Conservation (phyloP, 495 filamentous ascomycete genomes). For the Annulohypoxylon moriforme region DNA sequence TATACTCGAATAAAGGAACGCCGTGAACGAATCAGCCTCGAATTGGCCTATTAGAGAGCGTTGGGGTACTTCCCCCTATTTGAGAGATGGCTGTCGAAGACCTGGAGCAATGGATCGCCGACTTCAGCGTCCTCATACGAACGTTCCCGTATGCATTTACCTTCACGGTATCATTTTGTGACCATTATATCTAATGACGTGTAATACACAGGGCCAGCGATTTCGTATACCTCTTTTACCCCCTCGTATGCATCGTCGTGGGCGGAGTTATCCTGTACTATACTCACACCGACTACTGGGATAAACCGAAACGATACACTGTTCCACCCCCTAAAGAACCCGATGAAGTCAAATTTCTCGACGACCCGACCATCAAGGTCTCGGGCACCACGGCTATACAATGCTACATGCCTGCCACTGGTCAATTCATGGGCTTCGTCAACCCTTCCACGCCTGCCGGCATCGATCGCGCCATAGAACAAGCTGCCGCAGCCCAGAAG, state of each 20-base stretch:
- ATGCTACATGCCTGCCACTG: constrained; percentile 93
- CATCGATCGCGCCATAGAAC: constrained; percentile 82
- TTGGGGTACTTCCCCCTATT: not conserved
- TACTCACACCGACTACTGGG: constrained; percentile 41
- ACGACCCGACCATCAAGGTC: constrained; percentile 67
- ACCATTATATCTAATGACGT: not conserved
- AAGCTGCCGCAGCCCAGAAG: constrained; percentile 77
- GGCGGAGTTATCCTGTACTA: constrained; percentile 47
- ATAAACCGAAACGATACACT: constrained; percentile 53
- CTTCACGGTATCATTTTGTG: not conserved
- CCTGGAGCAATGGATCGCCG: constrained; percentile 37
- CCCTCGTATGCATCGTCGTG: constrained; percentile 43
- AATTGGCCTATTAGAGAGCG: constrained; percentile 25
- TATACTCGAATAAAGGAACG: not conserved
- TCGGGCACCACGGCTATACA: constrained; percentile 71
- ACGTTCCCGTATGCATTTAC: constrained; percentile 43
- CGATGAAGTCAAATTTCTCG: constrained; percentile 69
- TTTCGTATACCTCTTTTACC: constrained; percentile 14
- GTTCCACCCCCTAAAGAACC: constrained; percentile 54
- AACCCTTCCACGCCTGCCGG: constrained; percentile 80
- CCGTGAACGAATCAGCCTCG: constrained; percentile 1
- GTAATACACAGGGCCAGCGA: constrained; percentile 28
- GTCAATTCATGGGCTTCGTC: constrained; percentile 81
- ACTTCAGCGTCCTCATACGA: constrained; percentile 33
- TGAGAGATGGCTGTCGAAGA: constrained; percentile 40